These are phyloP conservation scores for Prunus mongolica DNA, from an alignment of 306 rosid genomes.

Conservation along the genomic window DNA sequence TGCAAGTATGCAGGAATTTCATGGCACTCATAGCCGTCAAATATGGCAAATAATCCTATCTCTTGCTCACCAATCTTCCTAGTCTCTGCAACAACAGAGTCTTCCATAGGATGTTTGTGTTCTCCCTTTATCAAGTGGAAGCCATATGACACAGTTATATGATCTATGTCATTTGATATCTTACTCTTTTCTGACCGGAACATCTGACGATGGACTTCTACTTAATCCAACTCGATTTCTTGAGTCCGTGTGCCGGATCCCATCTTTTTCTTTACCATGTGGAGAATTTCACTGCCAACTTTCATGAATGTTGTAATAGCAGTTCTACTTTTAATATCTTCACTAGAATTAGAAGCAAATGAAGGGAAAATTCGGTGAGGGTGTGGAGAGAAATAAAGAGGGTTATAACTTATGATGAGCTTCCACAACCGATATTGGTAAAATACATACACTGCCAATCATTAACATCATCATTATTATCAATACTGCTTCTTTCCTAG, in stretches of 20 bases:
- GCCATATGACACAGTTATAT: neutral
- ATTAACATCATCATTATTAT: too few species aligned
- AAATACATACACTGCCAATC: too few species aligned
- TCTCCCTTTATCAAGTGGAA: neutral
- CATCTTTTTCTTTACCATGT: neutral
- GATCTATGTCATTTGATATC: too few species aligned
- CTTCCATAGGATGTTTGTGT: neutral
- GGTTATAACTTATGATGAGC: too few species aligned
- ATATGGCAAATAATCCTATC: neutral
- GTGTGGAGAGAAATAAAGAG: too few species aligned
- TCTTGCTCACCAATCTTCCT: neutral
- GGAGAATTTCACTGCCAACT: neutral
- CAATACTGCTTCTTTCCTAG: too few species aligned
- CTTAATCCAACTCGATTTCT: neutral
- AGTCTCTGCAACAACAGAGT: neutral
- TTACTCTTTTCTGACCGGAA: neutral
- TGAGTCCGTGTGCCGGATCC: neutral
- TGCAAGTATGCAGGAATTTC: neutral
- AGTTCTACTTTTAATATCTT: too few species aligned
- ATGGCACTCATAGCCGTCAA: neutral
- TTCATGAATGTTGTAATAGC: too few species aligned
- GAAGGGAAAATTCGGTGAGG: too few species aligned
- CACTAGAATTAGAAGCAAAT: too few species aligned
- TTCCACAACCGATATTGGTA: too few species aligned
- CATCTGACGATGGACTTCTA: neutral